Evolutionary conservation across 192 early-diverging fungal genomes (phyloP), one percentile per base, ranked within the genome.

Genomic region (Rhizophagus sp.): DNA sequence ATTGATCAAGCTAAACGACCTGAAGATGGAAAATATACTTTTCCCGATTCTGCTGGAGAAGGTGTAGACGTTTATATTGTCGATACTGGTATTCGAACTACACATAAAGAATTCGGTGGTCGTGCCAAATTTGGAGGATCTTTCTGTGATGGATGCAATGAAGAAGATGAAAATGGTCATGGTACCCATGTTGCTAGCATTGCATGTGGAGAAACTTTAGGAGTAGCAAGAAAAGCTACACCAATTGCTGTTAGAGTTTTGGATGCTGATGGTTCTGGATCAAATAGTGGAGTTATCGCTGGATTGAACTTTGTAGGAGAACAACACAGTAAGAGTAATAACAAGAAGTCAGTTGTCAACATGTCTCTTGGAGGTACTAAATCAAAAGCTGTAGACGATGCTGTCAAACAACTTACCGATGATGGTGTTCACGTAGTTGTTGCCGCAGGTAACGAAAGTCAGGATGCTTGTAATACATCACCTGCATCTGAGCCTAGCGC

Each of bases 121-220:
- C 90, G 95, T 73, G 94, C 94, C 70, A 81, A 70, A 39, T 92
- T 87, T 84, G 91, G 91, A 7, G 75, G 62, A 63, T 80, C 76
- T 52, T 86, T 65, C 22, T 47, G 94, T 30, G 76, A 87, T 9
- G 88, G 90, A 79, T 91, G 92, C 70, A 78, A 22, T 15, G 30
- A 64, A 30, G 9, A 25, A 41, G 75, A 76, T 64, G 33, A 39
- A 17, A 81, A 85, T 67, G 85, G 84, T 47, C 88, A 89, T 52
- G 95, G 96, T 76, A 92, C 96, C 15, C 95, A 96, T 81, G 90
- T 91, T 52, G 94, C 96, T 1, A 96, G 94, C 52, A 95, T 94
- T 2, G 92, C 41, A 11, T 2, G 41, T 44, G 39, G 68, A 30
- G 22, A 39, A 70, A 70, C 17, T 9, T 4, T n/a, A 19, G 68